These are phyloP conservation scores for Sporothrix euskadiensis DNA, from an alignment of 2,329 filamentous ascomycete species.

Conservation along the genomic window DNA sequence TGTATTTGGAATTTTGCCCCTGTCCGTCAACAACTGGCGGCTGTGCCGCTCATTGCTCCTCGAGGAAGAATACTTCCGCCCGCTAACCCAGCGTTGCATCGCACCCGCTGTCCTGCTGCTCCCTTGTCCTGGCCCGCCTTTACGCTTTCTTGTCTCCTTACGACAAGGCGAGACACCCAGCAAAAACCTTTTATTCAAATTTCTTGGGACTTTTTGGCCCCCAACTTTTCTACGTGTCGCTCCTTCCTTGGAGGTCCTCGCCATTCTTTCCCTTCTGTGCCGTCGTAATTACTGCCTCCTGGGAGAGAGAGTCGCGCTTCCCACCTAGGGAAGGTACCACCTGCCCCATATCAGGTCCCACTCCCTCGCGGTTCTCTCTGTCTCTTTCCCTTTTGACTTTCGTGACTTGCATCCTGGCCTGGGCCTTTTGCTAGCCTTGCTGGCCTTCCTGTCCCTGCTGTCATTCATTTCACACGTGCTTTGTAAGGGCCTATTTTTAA, in stretches of 20 bases:
- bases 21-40: neutral
- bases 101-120: neutral
- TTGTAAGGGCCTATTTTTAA: slow-evolving; percentile 33
- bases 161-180: neutral
- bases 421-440: too few relatives aligned
- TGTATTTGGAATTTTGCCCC: neutral
- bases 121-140: neutral
- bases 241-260: slow-evolving; percentile 5
- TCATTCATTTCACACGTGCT: slow-evolving; percentile 27
- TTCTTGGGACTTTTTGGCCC: slow-evolving; percentile 13
- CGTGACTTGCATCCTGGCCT: neutral
- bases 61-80: slow-evolving; percentile 9
- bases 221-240: neutral
- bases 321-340: slow-evolving; percentile 1
- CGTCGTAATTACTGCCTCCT: slow-evolving; percentile 2
- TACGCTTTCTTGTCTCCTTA: neutral
- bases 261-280: neutral
- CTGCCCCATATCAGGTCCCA: neutral
- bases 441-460: neutral
- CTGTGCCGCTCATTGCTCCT: neutral
- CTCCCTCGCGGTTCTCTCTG: slow-evolving; percentile 14
- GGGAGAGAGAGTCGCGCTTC: neutral
- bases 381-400: neutral
- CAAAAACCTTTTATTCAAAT: neutral
- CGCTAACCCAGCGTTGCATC: neutral